These are phyloP conservation scores for Agrocybe praecox DNA, from an alignment of 768 basidiomycete genomes.

Conservation along the genomic window DNA sequence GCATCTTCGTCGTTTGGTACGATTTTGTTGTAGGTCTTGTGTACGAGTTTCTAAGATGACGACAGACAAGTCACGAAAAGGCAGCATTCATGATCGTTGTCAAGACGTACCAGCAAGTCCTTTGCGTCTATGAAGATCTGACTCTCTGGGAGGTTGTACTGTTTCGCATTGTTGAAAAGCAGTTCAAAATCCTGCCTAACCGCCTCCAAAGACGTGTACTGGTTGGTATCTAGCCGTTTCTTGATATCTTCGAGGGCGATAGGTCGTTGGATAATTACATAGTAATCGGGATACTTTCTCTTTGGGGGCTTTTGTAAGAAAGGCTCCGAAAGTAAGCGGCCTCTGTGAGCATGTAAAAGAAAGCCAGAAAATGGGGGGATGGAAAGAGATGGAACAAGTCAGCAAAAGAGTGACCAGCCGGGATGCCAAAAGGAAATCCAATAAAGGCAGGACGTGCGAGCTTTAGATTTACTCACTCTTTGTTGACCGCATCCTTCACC, in stretches of 20 bases:
- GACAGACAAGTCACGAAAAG: neutral
- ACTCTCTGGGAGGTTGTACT: constrained; percentile 82
- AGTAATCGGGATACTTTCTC: constrained; percentile 86
- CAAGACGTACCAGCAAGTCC: constrained; percentile 64
- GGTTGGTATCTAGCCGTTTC: constrained; percentile 62
- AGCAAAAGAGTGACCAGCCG: constrained; percentile 15
- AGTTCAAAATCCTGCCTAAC: constrained; percentile 75
- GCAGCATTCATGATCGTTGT: neutral
- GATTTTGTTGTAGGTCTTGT: constrained; percentile 51
- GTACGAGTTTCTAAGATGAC: constrained; percentile 45
- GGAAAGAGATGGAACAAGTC: constrained; percentile 13
- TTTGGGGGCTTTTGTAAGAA: constrained; percentile 75
- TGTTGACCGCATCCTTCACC: constrained; percentile 81
- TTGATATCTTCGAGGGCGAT: constrained; percentile 92
- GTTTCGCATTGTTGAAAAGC: constrained; percentile 80
- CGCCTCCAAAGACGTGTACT: constrained; percentile 64
- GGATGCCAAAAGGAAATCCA: constrained; percentile 34
- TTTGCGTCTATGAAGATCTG: constrained; percentile 84
- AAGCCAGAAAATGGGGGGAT: constrained; percentile 20
- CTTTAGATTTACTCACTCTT: constrained; percentile 72
- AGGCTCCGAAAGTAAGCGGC: constrained; percentile 59
- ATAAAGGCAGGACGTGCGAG: constrained; percentile 41
- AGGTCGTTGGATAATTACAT: constrained; percentile 73
- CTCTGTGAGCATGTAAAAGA: constrained; percentile 44
- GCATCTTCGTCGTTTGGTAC: constrained; percentile 41